phyloP scores from a whole-genome alignment of 129 eudicot genomes.

The Centaurea solstitialis region DNA sequence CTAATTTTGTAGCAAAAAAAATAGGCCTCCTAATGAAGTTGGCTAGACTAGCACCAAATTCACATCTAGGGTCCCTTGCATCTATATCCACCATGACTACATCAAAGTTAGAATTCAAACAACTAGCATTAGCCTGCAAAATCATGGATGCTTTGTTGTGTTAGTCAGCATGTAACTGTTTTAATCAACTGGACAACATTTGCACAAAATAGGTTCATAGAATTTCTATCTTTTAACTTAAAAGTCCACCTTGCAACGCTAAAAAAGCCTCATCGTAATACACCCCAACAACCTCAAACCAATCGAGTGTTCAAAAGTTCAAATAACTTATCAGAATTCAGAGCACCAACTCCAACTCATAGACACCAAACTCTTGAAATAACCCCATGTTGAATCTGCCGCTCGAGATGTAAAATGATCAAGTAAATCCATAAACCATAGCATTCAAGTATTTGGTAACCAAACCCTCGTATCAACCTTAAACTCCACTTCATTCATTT shows the following conservation, averaged over 20 bases:
- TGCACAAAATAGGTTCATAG: conserved; percentile 41
- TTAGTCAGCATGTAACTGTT: conserved; percentile 14
- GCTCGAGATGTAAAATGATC: conserved; percentile 32
- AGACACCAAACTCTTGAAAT: conserved; percentile 69
- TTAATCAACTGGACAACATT: conserved; percentile 58
- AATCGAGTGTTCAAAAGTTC: conserved; percentile 50
- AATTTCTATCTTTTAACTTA: conserved; percentile 46
- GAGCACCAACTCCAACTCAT: conserved; percentile 95
- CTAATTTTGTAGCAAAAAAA: conserved; percentile 37
- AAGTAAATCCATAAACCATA: conserved; percentile 74
- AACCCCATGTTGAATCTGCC: too few relatives aligned
- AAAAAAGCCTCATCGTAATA: conserved; percentile 76
- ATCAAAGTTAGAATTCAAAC: conserved; percentile 47
- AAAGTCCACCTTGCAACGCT: conserved; percentile 57
- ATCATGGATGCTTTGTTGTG: background rate
- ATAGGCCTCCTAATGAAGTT: conserved; percentile 59
- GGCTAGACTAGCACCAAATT: conserved; percentile 60
- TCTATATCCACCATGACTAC: conserved; percentile 94
- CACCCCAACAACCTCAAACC: conserved; percentile 76
- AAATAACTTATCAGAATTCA: too few relatives aligned
- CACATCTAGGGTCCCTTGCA: conserved; percentile 63
- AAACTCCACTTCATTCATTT: conserved; percentile 41
- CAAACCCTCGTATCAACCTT: conserved; percentile 45
- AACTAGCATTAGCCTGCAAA: background rate
- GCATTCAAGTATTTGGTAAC: conserved; percentile 87